Base-by-base conservation (phyloP, 345 rosid species). In the Camelina laxa region DNA sequence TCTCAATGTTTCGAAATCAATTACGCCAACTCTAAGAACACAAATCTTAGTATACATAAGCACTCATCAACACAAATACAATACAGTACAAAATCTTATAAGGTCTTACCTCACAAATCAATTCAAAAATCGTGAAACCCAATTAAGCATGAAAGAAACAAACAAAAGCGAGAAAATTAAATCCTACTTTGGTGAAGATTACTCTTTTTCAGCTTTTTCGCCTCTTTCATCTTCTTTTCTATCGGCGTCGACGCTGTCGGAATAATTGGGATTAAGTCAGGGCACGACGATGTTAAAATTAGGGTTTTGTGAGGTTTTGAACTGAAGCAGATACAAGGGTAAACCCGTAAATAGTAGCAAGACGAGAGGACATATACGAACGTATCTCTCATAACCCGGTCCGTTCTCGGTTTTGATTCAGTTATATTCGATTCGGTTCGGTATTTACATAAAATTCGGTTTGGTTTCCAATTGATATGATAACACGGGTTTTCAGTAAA, bases 261-360 rank as follows among this genome's bases (percentile, higher is more conserved):
- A 33, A 45, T 47, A 31, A 6, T 21, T 36, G 22, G 44, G 20
- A 50, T 16, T 75, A 7, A 7, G 60, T 64, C 56, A 60, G 56
- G 63, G 16, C 1, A 33, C 55, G 56, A 68, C 56, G 41, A 75
- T 51, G 63, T 41, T 33, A 8, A 60, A 60, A 75, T 48, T 75
- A 69, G 80, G 80, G 75, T 54, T 76, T 68, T n/a, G 73, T n/a
- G 73, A 68, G 68, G 69, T 57, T 75, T 57, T 35, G 1, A 54
- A 15, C 36, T 14, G 45, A 30, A 27, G 49, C 64, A 44, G 27
- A 31, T 9, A 33, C 8, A 39, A 4, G 22, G 21, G 71, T 51
- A 50, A 20, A 3, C 49, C 16, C 24, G 61, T 27, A 12, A 72
- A 60, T n/a, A 24, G 4, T 0, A 36, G 14, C n/a, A 62, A 62